These are phyloP conservation scores for Ceratocystis ficicola DNA, from an alignment of 2,329 filamentous ascomycete genomes.

Conservation along the genomic window DNA sequence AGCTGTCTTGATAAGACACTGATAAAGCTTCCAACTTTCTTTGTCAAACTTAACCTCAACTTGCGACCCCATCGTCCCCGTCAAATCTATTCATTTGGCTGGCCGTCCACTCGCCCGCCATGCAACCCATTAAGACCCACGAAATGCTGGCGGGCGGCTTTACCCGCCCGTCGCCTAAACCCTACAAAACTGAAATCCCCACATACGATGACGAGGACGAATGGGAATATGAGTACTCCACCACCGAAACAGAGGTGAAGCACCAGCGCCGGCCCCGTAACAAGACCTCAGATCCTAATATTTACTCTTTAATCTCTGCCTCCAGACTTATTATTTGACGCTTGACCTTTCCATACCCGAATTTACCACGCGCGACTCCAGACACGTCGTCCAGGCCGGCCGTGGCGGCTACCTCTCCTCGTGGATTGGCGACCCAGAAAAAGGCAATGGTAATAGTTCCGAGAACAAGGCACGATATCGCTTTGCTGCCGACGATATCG, in stretches of 20 bases:
- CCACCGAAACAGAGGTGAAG: constrained; percentile 48
- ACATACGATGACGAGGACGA: constrained; percentile 40
- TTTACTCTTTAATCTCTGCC: background rate
- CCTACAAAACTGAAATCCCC: constrained; percentile 16
- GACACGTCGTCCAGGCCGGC: constrained; percentile 21
- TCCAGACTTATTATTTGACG: constrained; percentile 51
- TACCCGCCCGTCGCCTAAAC: constrained; percentile 12
- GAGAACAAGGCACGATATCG: constrained; percentile 20
- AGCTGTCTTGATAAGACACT: constrained; percentile 1
- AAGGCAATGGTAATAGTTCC: background rate
- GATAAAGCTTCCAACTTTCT: constrained; percentile 2
- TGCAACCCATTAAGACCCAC: constrained; percentile 15
- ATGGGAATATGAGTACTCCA: constrained; percentile 57
- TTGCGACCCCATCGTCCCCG: background rate
- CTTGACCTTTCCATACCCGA: constrained; percentile 51
- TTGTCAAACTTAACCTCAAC: constrained; percentile 5
- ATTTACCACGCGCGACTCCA: constrained; percentile 30
- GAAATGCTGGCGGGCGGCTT: constrained; percentile 20
- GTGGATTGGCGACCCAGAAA: constrained; percentile 25
- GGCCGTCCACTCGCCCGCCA: background rate
- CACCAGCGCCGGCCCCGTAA: background rate
- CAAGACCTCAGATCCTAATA: background rate
- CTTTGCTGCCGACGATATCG: constrained; percentile 25
- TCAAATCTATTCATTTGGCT: too few relatives aligned
- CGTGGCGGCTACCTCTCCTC: constrained; percentile 26